These are phyloP conservation scores for Leccinum variicolor DNA, from an alignment of 768 basidiomycete species.

Conservation along the genomic window DNA sequence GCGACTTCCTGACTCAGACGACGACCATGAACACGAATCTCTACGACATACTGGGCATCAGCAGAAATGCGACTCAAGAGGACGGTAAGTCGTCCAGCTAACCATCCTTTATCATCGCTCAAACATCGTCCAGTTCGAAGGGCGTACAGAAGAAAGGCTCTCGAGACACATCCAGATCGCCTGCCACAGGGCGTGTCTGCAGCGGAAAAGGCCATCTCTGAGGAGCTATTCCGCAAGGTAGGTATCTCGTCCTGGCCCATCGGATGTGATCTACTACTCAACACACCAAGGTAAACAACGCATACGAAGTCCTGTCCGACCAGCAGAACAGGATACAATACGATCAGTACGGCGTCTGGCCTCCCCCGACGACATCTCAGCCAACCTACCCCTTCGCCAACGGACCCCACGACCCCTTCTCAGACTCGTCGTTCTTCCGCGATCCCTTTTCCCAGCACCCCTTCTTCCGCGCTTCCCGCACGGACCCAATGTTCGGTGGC, in stretches of 20 bases:
- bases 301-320: slow-evolving; percentile 73
- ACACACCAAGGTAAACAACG: slow-evolving; percentile 59
- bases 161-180: slow-evolving; percentile 76
- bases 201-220: slow-evolving; percentile 56
- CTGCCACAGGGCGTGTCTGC: slow-evolving; percentile 52
- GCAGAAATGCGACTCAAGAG: slow-evolving; percentile 53
- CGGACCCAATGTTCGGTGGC: slow-evolving; percentile 25
- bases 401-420: slow-evolving; percentile 16
- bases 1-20: background rate
- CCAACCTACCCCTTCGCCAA: slow-evolving; percentile 12
- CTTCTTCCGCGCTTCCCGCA: slow-evolving; percentile 21
- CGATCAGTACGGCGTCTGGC: slow-evolving; percentile 72
- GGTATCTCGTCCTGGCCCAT: background rate
- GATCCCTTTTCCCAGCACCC: slow-evolving; percentile 12
- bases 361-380: slow-evolving; percentile 45
- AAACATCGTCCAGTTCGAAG: slow-evolving; percentile 52
- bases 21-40: slow-evolving; percentile 51
- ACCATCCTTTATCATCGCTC: background rate
- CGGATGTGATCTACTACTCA: background rate
- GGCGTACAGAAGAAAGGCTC: slow-evolving; percentile 71
- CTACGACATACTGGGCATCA: slow-evolving; percentile 61
- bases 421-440: slow-evolving; percentile 19
- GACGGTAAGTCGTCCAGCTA: slow-evolving; percentile 48
- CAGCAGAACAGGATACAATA: slow-evolving; percentile 59
- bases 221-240: slow-evolving; percentile 53